Evolutionary conservation across 108 stramenopile species (phyloP).

Genomic region (Fistulifera pelliculosa): DNA sequence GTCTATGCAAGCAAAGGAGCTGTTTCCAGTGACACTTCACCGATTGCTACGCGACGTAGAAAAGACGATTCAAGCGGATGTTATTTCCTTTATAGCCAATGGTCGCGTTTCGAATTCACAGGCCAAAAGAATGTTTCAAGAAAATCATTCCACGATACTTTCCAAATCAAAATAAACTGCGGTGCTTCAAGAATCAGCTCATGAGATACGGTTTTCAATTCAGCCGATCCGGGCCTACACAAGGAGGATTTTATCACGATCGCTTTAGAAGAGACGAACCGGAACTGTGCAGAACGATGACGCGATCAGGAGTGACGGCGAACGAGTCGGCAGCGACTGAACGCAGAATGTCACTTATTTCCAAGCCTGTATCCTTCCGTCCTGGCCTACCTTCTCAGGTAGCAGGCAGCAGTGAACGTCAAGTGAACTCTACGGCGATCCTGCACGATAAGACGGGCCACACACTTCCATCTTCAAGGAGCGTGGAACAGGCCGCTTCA

Average conservation of each 20-base stretch:
- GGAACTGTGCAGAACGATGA: constrained; percentile 44
- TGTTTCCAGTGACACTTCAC: constrained; percentile 54
- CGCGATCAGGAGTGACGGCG: constrained; percentile 53
- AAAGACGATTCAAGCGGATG: constrained; percentile 42
- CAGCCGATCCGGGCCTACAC: constrained; percentile 60
- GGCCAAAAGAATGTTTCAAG: constrained; percentile 55
- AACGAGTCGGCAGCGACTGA: no score
- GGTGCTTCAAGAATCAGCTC: constrained; percentile 87
- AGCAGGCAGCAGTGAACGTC: no score
- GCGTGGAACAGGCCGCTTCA: no score
- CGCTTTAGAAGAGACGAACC: constrained; percentile 53
- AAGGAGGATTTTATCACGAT: constrained; percentile 76
- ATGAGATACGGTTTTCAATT: constrained; percentile 79
- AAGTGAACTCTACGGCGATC: no score
- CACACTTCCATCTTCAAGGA: no score
- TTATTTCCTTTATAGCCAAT: constrained; percentile 62
- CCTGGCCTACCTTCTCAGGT: no score
- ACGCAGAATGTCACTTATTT: no score
- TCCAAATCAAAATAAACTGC: constrained; percentile 70
- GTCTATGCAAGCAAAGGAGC: constrained; percentile 37
- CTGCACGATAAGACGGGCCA: no score
- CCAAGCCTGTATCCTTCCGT: no score
- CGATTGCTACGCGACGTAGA: constrained; percentile 55
- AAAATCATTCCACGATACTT: constrained; percentile 84
- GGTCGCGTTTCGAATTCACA: constrained; percentile 67